phyloP scores from a whole-genome alignment of 306 rosid species.

The Geum urbanum region DNA sequence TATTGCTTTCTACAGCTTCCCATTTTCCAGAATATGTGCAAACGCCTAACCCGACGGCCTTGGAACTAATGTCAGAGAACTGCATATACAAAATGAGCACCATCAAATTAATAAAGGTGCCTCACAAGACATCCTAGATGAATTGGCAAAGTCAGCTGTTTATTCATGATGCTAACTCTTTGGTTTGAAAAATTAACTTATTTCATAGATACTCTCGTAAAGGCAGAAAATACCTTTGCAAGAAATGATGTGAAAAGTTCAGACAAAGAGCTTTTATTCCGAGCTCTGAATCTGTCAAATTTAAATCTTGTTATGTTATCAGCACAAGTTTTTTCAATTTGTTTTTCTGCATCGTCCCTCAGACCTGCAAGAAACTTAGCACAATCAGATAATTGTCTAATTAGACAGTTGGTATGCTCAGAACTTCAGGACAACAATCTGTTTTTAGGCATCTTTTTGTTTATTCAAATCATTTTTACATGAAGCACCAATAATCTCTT shows the following conservation, averaged over 20 bases:
- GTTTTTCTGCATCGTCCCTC: constrained; percentile 55
- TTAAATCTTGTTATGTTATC: constrained; percentile 43
- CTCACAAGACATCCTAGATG: constrained; percentile 7
- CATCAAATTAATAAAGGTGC: constrained; percentile 11
- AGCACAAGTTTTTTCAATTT: constrained; percentile 48
- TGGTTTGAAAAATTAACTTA: background rate
- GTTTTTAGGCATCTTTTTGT: background rate
- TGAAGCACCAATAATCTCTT: background rate
- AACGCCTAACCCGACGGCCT: constrained; percentile 53
- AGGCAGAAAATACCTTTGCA: constrained; percentile 47
- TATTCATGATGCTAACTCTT: background rate
- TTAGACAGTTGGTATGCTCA: constrained; percentile 2
- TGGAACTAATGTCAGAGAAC: constrained; percentile 50
- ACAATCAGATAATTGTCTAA: constrained; percentile 10
- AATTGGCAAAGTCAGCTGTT: constrained; percentile 9
- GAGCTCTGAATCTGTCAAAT: constrained; percentile 37
- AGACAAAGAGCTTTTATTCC: constrained; percentile 58
- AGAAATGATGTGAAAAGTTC: constrained; percentile 73
- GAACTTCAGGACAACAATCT: background rate
- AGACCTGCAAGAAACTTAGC: constrained; percentile 53
- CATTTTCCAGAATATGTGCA: constrained; percentile 61
- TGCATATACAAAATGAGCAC: constrained; percentile 36
- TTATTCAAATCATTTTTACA: background rate
- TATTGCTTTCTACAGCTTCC: constrained; percentile 52
- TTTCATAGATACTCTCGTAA: background rate